Conservation (phyloP, 2,329 filamentous ascomycete species). For the Sarocladium strictum region DNA sequence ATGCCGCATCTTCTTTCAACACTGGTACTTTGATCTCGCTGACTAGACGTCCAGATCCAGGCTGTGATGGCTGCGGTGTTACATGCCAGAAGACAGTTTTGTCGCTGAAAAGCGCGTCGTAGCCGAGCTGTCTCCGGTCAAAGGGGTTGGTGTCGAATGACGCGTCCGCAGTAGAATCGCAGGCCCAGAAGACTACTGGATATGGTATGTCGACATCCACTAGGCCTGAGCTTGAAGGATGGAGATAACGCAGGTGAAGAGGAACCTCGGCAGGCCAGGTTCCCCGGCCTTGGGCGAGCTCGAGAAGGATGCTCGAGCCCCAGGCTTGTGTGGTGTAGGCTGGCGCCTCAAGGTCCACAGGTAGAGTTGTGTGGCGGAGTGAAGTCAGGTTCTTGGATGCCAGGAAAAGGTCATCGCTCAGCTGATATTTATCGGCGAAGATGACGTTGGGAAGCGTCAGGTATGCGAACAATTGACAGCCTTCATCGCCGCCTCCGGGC, state of each 20-base stretch:
- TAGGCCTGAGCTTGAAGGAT: slow-evolving; percentile 52
- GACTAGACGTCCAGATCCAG: slow-evolving; percentile 31
- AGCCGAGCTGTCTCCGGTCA: slow-evolving; percentile 77
- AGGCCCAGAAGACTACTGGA: slow-evolving; percentile 89
- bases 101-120: slow-evolving; percentile 71
- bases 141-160: slow-evolving; percentile 78
- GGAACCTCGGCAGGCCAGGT: slow-evolving; percentile 68
- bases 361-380: slow-evolving; percentile 63
- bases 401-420: slow-evolving; percentile 70
- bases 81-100: slow-evolving; percentile 85
- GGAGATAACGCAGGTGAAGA: slow-evolving; percentile 78
- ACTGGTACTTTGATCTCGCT: slow-evolving; percentile 60
- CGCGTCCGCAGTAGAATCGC: slow-evolving; percentile 56
- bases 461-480: slow-evolving; percentile 72
- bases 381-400: slow-evolving; percentile 70
- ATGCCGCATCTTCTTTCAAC: slow-evolving; percentile 45
- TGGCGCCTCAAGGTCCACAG: slow-evolving; percentile 86
- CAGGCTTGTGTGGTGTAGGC: slow-evolving; percentile 70
- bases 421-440: slow-evolving; percentile 85
- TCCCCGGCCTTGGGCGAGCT: slow-evolving; percentile 51
- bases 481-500: slow-evolving; percentile 37
- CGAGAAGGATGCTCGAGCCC: slow-evolving; percentile 74
- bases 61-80: slow-evolving; percentile 37
- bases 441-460: slow-evolving; percentile 74
- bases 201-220: slow-evolving; percentile 60